These are phyloP conservation scores for Piromyces sp. DNA, from an alignment of 192 early-diverging fungal species.

Conservation along the genomic window DNA sequence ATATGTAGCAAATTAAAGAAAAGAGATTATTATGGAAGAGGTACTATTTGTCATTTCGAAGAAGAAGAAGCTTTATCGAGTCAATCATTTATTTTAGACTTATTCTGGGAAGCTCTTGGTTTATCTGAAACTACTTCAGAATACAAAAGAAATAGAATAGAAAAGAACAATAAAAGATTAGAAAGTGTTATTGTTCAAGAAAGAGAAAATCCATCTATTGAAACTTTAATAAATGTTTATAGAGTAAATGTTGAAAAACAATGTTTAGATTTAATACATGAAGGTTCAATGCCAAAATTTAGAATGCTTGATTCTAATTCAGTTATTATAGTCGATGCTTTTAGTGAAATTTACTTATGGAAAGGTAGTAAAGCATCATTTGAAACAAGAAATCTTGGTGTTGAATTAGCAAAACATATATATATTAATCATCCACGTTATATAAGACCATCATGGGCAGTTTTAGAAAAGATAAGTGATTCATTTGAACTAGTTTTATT, in stretches of 20 bases:
- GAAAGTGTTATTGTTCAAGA: background rate
- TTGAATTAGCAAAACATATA: background rate
- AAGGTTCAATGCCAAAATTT: background rate
- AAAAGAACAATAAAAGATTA: background rate
- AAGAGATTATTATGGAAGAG: background rate
- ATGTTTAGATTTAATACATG: background rate
- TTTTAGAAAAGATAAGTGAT: background rate
- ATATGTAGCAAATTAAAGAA: background rate
- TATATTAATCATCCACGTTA: background rate
- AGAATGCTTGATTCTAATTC: background rate
- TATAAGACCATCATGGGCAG: background rate
- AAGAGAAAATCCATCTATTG: background rate
- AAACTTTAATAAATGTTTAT: background rate
- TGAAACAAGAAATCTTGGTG: background rate
- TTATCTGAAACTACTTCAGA: background rate
- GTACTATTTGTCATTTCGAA: background rate
- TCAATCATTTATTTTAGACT: background rate
- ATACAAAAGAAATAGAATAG: background rate
- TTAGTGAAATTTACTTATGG: background rate
- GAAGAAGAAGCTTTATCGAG: background rate
- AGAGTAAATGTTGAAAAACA: background rate
- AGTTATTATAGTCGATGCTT: background rate
- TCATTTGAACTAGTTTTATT: background rate
- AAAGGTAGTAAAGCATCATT: background rate
- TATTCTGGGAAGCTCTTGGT: background rate